A percentile compares a stretch with the other conserved stretches of the same genome.
Evolutionary conservation across 164 flowering plant genomes (phyloP).

Genomic region (Aristolochia contorta): DNA sequence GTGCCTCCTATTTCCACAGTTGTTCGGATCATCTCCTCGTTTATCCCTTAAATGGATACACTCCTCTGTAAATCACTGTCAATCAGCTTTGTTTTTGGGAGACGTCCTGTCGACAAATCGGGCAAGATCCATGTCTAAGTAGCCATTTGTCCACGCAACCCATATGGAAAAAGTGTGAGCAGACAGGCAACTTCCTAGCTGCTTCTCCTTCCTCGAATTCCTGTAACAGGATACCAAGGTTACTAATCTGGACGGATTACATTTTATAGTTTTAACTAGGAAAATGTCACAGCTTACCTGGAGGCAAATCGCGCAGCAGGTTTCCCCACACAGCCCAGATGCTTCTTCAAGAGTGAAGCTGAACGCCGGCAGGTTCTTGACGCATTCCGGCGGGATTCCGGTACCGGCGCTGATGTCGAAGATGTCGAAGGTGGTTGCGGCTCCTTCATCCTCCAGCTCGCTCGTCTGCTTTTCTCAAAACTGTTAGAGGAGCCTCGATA

Average conservation of each 20-base stretch:
- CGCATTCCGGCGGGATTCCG: slow-evolving; percentile 32
- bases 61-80: neutral
- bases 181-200: slow-evolving; percentile 42
- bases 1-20: neutral
- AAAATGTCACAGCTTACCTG: slow-evolving; percentile 27
- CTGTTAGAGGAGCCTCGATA: neutral
- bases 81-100: neutral
- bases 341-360: slow-evolving; percentile 6
- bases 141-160: slow-evolving; percentile 59
- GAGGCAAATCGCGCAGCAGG: slow-evolving; percentile 58
- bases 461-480: slow-evolving; percentile 27
- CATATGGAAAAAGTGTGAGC: slow-evolving; percentile 53
- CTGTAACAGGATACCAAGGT: slow-evolving; percentile 16
- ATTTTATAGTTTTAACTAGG: neutral
- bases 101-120: slow-evolving; percentile 7
- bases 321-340: slow-evolving; percentile 4
- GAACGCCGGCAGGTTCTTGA: slow-evolving; percentile 38
- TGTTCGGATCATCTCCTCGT: neutral
- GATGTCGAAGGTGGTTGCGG: slow-evolving; percentile 38
- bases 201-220: slow-evolving; percentile 44
- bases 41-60: neutral
- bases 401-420: slow-evolving; percentile 31
- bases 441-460: slow-evolving; percentile 21
- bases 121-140: slow-evolving; percentile 9
- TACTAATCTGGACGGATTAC: neutral